Evolutionary conservation across 805 yeast species (phyloP).

Genomic region (Saturnispora kantuleensis): DNA sequence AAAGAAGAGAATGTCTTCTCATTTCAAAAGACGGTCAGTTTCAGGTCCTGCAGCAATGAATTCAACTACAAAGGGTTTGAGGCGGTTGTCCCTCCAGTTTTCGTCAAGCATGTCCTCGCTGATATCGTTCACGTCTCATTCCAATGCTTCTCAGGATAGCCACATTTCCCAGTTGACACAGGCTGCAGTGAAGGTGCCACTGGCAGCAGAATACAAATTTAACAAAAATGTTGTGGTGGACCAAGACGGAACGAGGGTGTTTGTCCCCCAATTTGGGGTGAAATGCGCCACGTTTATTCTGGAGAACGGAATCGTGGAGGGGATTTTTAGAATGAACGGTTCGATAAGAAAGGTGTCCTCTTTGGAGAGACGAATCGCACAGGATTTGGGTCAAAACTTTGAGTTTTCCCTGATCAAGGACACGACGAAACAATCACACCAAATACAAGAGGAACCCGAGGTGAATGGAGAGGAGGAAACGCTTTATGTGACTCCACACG

Average conservation of each 20-base stretch:
- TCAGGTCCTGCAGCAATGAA: not conserved
- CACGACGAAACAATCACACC: not conserved
- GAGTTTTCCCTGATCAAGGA: conserved; percentile 10
- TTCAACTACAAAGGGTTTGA: not conserved
- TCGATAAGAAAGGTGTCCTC: conserved; percentile 25
- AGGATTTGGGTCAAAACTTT: conserved; percentile 15
- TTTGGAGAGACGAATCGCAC: conserved; percentile 20
- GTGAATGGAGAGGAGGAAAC: not conserved
- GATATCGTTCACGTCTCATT: conserved; percentile 6
- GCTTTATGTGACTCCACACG: conserved; percentile 21
- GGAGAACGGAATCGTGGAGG: conserved; percentile 22
- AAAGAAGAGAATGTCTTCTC: not conserved
- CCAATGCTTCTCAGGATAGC: not conserved
- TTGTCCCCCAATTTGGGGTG: conserved; percentile 24
- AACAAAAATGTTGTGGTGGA: not conserved
- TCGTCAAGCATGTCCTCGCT: conserved; percentile 5
- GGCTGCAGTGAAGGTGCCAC: not conserved
- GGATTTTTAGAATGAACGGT: conserved; percentile 30
- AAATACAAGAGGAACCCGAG: conserved; percentile 7
- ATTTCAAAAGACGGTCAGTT: conserved; percentile 4
- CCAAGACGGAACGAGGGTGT: not conserved
- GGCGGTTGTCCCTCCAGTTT: conserved; percentile 6
- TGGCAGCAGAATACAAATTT: not conserved
- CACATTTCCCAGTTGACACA: not conserved
- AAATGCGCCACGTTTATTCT: conserved; percentile 25